Evolutionary conservation across 441 rosid genomes (phyloP), one percentile per base, ranked within the genome.

Genomic region (Daphne laureola): DNA sequence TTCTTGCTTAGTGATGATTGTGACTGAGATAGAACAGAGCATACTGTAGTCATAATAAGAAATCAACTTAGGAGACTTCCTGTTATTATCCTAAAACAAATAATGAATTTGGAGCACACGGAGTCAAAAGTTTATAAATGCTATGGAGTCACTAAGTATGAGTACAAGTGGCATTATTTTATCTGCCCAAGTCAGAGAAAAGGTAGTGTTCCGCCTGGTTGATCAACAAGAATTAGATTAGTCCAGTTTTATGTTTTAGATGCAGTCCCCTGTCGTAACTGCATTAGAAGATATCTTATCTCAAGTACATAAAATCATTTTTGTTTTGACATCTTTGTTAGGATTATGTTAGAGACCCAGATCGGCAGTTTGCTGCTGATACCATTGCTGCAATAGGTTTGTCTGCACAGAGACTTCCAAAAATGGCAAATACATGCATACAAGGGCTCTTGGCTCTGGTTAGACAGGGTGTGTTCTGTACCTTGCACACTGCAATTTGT

Each of bases 331-430:
- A 49, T 59, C 56, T 67, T 70, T 55, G 25, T 49, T 75, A 92
- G 98, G 97, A 92, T 78, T 89, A 92, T 73, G 68, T 86, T 41
- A 78, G 82, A 73, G 94, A 86, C 73, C 92, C 96, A 54, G 95
- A 89, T 76, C 73, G 92, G 78, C 80, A 73, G 64, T 83, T 92
- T 75, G 92, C 98, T 58, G 96, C 95, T 4, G 92, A 81, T 57
- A 70, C 97, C 62, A 74, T 89, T 67, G 82, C 90, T 70, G 94
- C 88, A 13, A 78, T 89, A 65, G 98, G 98, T 72, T 69, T 81
- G 58, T 89, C 94, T 61, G 92, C 88, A 14, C 79, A 64, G 69
- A 64, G 72, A 61, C 80, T 86, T 72, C 89, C 88, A 42, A 70
- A 67, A 68, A 63, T 81, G 82, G 85, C 96, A 44, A 72, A 67